phyloP scores from a whole-genome alignment of 495 filamentous ascomycete genomes.

The Neurospora sp. region DNA sequence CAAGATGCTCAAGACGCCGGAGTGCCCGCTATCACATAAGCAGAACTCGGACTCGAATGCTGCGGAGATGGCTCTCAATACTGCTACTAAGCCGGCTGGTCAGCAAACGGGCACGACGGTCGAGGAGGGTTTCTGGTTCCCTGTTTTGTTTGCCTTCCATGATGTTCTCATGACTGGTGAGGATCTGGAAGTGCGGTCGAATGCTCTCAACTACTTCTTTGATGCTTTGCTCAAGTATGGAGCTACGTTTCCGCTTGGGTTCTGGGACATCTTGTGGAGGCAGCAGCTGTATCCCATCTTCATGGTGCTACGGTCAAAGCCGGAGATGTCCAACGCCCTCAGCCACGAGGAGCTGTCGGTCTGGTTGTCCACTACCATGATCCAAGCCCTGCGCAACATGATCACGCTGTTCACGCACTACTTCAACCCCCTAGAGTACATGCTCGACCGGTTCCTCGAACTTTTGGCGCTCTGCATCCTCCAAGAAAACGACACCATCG shows the following conservation, averaged over 20 bases:
- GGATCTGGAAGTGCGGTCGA: constrained; percentile 93
- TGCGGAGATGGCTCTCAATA: neutral
- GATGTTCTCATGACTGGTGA: constrained; percentile 99
- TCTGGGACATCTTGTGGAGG: constrained; percentile 97
- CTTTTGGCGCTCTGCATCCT: constrained; percentile 92
- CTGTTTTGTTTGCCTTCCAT: constrained; percentile 94
- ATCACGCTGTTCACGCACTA: constrained; percentile 98
- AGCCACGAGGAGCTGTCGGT: constrained; percentile 95
- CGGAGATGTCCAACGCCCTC: constrained; percentile 86
- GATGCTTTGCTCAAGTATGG: constrained; percentile 85
- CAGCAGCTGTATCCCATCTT: constrained; percentile 97
- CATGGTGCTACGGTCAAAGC: constrained; percentile 90
- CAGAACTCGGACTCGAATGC: constrained; percentile 8
- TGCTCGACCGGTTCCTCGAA: constrained; percentile 92
- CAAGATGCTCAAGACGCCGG: constrained; percentile 89
- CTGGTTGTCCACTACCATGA: constrained; percentile 99
- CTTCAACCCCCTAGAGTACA: constrained; percentile 89
- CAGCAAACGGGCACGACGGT: constrained; percentile 55
- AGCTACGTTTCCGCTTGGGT: constrained; percentile 82
- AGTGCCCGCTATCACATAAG: constrained; percentile 76
- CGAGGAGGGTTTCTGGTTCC: constrained; percentile 98
- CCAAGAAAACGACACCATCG: constrained; percentile 98
- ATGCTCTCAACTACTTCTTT: constrained; percentile 91
- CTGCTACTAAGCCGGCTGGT: constrained; percentile 19
- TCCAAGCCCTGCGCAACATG: constrained; percentile 95